These are phyloP conservation scores for Coemansia asiatica DNA, from an alignment of 192 early-diverging fungal species.

Conservation along the genomic window DNA sequence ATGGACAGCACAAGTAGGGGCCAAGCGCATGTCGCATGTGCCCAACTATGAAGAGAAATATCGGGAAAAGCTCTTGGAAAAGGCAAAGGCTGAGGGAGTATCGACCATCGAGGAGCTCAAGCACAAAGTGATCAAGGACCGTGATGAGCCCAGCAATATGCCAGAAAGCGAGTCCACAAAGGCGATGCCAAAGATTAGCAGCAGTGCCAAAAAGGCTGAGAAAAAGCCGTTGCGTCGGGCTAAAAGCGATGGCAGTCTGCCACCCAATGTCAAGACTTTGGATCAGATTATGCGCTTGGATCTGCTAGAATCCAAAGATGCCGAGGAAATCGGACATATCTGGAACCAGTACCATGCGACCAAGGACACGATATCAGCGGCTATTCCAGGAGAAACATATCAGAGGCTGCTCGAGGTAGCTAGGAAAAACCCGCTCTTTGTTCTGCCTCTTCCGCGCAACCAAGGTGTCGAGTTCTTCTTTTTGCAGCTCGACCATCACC, in stretches of 20 bases:
- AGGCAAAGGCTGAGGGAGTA: conserved; percentile 55
- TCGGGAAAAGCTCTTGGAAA: conserved; percentile 60
- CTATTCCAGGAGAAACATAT: conserved; percentile 64
- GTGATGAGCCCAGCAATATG: background rate
- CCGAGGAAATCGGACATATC: conserved; percentile 58
- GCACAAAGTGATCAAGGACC: conserved; percentile 11
- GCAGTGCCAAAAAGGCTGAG: conserved; percentile 2
- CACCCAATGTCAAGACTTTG: conserved; percentile 52
- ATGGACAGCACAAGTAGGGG: background rate
- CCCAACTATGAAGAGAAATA: conserved; percentile 65
- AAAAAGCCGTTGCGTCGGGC: background rate
- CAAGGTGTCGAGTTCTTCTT: conserved; percentile 85
- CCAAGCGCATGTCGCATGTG: conserved; percentile 52
- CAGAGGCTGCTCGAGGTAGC: conserved; percentile 56
- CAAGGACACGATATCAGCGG: conserved; percentile 63
- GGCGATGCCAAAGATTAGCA: background rate
- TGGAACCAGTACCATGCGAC: conserved; percentile 76
- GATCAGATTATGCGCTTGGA: conserved; percentile 61
- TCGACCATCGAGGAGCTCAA: conserved; percentile 36
- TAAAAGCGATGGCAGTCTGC: conserved; percentile 23
- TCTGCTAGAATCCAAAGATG: conserved; percentile 37
- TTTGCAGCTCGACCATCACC: conserved; percentile 81
- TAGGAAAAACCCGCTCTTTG: conserved; percentile 62
- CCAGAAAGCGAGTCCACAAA: background rate
- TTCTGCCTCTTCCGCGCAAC: conserved; percentile 78